Conservation (phyloP, 169 alveolate species). For the Plasmodium gallinaceum region DNA sequence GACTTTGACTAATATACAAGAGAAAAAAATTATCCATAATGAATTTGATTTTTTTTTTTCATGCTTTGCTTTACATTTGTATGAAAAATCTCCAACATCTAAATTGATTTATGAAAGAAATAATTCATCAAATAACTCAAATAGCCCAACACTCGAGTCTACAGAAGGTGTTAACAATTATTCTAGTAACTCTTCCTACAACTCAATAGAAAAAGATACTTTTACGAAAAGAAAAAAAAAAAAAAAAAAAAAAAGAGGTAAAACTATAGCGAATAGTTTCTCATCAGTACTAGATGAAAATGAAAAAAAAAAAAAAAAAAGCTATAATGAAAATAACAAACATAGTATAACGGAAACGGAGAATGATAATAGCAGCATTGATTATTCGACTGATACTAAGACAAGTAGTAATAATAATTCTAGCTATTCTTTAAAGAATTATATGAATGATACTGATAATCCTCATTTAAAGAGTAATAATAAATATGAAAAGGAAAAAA, state of each 20-base stretch:
- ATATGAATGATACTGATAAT: constrained; percentile 1
- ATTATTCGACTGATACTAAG: background rate
- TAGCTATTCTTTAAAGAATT: constrained; percentile 1
- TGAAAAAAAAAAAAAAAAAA: background rate
- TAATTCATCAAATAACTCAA: constrained; percentile 1
- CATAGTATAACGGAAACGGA: constrained; percentile 6
- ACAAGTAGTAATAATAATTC: constrained; percentile 3
- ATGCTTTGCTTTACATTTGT: constrained; percentile 42
- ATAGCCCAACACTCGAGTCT: constrained; percentile 8
- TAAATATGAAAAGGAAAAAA: constrained; percentile 5
- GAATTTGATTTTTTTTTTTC: constrained; percentile 35
- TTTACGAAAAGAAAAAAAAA: constrained; percentile 14
- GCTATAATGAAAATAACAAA: background rate
- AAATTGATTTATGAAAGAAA: background rate
- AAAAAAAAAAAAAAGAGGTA: constrained; percentile 13
- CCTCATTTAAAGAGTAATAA: constrained; percentile 20
- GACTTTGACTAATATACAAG: constrained; percentile 38
- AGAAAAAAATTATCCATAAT: constrained; percentile 18
- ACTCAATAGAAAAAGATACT: constrained; percentile 7
- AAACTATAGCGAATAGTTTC: too few relatives aligned
- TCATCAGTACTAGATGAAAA: background rate
- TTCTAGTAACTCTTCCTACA: constrained; percentile 13
- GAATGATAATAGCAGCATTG: background rate
- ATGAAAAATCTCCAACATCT: constrained; percentile 5
- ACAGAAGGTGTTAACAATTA: background rate